Base-by-base conservation (phyloP, 306 rosid species). In the Cucurbita moschata region DNA sequence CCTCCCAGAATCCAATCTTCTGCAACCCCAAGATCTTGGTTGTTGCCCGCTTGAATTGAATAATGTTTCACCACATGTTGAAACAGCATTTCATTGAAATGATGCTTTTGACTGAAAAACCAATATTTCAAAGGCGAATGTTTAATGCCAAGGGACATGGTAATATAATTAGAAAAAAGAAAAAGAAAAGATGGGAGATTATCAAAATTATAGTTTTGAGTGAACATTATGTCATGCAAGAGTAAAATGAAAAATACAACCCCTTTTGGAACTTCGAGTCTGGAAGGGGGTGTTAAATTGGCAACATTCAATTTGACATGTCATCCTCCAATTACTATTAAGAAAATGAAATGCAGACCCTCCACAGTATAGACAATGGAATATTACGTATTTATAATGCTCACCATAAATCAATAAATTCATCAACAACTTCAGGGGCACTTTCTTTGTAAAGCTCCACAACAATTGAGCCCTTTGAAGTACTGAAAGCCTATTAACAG, bases 351-450 rank as follows among this genome's bases (percentile, higher is more conserved):
- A 69, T 16, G 46, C 38, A 67, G 73, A 67, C 57, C 56, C 73
- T 13, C 57, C 39, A 68, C 42, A 68, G 52, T 9, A 40, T 44
- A 21, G 39, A 66, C 39, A 30, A 59, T 59, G 65, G 18, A 16
- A 54, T 55, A 43, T 72, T 39, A 54, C 2, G 16, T 39, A 39
- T 15, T 19, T 72, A 8, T 5, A 66, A 59, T 68, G 88, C 98
- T 87, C 78, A 94, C 98, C 98, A 88, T 75, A 90, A 86, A 85
- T 94, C 97, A 69, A 90, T 87, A 88, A 94, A 94, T 84, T 90
- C 94, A 77, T 94, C 98, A 79, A 94, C 98, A 74, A 85, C 96
- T 82, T 94, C 98, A 49, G 98, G 97, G 79, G 97, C 86, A 70
- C 85, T 89, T 6, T 94, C 97, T 89, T 94, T 94, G 87, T 78